phyloP scores from a whole-genome alignment of 495 filamentous ascomycete species.

The Penicillium canariense region DNA sequence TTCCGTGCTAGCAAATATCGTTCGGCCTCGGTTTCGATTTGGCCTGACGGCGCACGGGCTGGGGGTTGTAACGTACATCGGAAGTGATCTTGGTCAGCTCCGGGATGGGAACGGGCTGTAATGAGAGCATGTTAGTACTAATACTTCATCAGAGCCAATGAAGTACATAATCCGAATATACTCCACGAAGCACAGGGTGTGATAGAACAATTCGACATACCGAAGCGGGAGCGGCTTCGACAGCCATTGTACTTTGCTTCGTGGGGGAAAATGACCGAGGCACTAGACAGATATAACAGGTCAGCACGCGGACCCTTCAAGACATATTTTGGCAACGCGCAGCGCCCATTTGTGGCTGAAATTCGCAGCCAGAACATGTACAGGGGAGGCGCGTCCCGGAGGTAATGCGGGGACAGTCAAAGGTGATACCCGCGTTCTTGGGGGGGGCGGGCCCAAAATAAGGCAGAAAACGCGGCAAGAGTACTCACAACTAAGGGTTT shows the following conservation, averaged over 20 bases:
- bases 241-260: slow-evolving; percentile 33
- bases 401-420: background rate
- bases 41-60: background rate
- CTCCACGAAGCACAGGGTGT: background rate
- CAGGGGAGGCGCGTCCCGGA: background rate
- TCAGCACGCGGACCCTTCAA: background rate
- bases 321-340: background rate
- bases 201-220: slow-evolving; percentile 24
- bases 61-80: slow-evolving; percentile 58
- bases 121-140: background rate
- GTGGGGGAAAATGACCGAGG: background rate
- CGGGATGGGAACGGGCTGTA: slow-evolving; percentile 71
- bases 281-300: background rate
- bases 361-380: background rate
- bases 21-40: background rate
- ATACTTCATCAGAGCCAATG: background rate
- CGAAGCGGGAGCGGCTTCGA: slow-evolving; percentile 32
- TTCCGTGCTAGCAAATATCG: background rate
- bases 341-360: background rate
- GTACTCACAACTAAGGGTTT: background rate
- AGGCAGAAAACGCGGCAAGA: background rate
- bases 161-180: background rate
- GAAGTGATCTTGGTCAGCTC: slow-evolving; percentile 80
- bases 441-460: background rate
- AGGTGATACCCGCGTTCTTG: background rate